Percentiles rank a stretch among this genome's conserved stretches.
Conservation (phyloP, 192 early-diverging fungal genomes). For the Rhizophlyctis rosea region DNA sequence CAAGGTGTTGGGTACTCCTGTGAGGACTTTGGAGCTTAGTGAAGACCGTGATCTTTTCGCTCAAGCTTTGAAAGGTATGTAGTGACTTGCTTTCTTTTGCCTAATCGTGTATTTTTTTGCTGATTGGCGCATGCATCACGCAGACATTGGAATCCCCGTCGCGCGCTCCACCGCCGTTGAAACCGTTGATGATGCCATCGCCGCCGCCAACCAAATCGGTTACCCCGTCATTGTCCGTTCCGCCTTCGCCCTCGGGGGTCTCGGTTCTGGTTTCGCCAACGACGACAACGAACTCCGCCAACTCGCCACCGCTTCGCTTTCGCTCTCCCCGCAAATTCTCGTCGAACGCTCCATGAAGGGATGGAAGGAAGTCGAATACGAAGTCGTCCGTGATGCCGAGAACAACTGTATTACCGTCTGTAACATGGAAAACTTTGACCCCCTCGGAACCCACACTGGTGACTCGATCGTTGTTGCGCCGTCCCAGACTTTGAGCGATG, state of each 20-base stretch:
- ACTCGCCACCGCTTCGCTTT: constrained; percentile 81
- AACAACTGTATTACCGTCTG: constrained; percentile 99
- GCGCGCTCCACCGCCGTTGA: constrained; percentile 86
- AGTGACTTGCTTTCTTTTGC: constrained; percentile 22
- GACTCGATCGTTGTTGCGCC: constrained; percentile 99
- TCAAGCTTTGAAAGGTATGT: constrained; percentile 75
- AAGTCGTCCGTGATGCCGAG: constrained; percentile 93
- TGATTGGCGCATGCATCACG: background rate
- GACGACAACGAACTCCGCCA: constrained; percentile 68
- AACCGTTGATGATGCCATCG: constrained; percentile 83
- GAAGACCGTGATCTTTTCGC: constrained; percentile 98
- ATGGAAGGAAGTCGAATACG: constrained; percentile 99
- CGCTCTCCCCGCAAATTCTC: constrained; percentile 87
- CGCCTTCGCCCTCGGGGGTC: constrained; percentile 90
- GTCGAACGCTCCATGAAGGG: constrained; percentile 97
- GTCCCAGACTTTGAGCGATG: constrained; percentile 91
- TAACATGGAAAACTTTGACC: constrained; percentile 99
- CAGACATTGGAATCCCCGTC: constrained; percentile 81
- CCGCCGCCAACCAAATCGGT: constrained; percentile 77
- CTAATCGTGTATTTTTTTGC: constrained; percentile 1
- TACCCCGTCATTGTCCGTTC: constrained; percentile 96
- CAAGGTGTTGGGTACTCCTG: constrained; percentile 93
- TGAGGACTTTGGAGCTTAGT: constrained; percentile 82
- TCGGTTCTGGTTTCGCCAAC: constrained; percentile 94
- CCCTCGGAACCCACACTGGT: constrained; percentile 95